phyloP scores from a whole-genome alignment of 1,284 basidiomycete species.

The Ustilago crameri region DNA sequence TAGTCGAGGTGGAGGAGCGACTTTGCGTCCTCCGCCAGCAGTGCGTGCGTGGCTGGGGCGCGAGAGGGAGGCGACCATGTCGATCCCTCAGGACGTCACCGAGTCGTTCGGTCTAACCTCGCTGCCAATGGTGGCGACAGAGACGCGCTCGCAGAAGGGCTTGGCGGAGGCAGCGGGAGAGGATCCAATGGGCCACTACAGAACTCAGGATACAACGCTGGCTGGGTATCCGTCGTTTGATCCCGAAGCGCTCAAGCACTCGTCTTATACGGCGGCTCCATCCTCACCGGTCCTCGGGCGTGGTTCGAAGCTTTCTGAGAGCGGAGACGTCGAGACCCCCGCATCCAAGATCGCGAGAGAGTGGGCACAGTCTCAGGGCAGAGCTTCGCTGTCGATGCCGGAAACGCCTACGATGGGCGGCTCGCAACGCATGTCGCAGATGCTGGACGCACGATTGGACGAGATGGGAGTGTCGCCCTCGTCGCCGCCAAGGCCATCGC shows the following conservation, averaged over 20 bases:
- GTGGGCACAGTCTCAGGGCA: constrained; percentile 41
- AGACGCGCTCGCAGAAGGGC: constrained; percentile 6
- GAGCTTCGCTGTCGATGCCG: too few species aligned
- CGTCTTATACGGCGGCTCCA: background rate
- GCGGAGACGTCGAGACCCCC: constrained; percentile 14
- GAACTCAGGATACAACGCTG: constrained; percentile 14
- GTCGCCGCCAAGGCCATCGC: constrained; percentile 11
- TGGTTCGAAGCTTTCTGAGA: constrained; percentile 11
- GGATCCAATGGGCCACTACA: constrained; percentile 1
- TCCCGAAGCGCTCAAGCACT: constrained; percentile 6
- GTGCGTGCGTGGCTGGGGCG: constrained; percentile 6
- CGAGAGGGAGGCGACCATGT: constrained; percentile 38
- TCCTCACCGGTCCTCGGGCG: constrained; percentile 18
- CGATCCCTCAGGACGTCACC: constrained; percentile 39
- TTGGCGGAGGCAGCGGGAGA: constrained; percentile 7
- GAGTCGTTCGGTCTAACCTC: constrained; percentile 35
- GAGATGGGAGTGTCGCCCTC: constrained; percentile 3
- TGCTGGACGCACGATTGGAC: background rate
- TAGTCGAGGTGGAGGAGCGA: background rate
- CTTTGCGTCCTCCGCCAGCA: constrained; percentile 2
- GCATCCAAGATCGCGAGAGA: constrained; percentile 42
- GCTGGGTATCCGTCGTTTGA: constrained; percentile 32
- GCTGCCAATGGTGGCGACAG: constrained; percentile 13
- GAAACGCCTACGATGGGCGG: constrained; percentile 10
- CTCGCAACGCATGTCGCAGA: background rate